Evolutionary conservation across 805 yeast genomes (phyloP), one percentile per base, ranked within the genome.

Genomic region (Lipomyces spencermartinsiae): DNA sequence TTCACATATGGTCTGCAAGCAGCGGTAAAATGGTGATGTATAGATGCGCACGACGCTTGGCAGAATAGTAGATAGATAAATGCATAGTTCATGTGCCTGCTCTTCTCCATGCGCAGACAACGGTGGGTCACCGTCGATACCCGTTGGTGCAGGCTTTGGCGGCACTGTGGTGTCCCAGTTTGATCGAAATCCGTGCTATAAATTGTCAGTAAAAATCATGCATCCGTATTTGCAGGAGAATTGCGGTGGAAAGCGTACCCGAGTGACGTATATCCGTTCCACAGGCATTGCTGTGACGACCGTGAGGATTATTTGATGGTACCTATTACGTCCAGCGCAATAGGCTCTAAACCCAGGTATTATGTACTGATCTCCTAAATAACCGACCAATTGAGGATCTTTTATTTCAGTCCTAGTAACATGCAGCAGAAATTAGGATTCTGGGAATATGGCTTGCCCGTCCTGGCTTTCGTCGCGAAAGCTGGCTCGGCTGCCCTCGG

Each of bases 71-170:
- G 84, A 73, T 19, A 93, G 74, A 75, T 83, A 89, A 33, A 80
- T 83, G 0, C 91, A 93, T 70, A 95, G 80, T 75, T 95, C 95
- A 53, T 85, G 82, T 0, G 98, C 96, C 79, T 95, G 98, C 10
- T 87, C 89, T 1, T 86, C 88, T 3, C 98, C 99, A 76, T 92
- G 97, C 1, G 87, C 87, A 0, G 98, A 95, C 71, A 95, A 81
- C 1, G 92, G 88, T 2, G 97, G 95, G 74, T 95, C 99, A 66
- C 93, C 89, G 68, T 89, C 93, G 22, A 93, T 88, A 0, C 97
- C 97, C 0, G 98, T 93, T 1, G 97, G 97, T 1, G 89, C 86
- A 22, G 64, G 61, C 0, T 91, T 89, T 71, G 89, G 90, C 31
- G 97, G 97, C 1, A 80, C 79, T 7, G 84, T 81, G 81, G 85